Percentiles rank a stretch among this genome's conserved stretches.
phyloP scores from a whole-genome alignment of 2,329 filamentous ascomycete species.

The Dryadomyces quercivorus region DNA sequence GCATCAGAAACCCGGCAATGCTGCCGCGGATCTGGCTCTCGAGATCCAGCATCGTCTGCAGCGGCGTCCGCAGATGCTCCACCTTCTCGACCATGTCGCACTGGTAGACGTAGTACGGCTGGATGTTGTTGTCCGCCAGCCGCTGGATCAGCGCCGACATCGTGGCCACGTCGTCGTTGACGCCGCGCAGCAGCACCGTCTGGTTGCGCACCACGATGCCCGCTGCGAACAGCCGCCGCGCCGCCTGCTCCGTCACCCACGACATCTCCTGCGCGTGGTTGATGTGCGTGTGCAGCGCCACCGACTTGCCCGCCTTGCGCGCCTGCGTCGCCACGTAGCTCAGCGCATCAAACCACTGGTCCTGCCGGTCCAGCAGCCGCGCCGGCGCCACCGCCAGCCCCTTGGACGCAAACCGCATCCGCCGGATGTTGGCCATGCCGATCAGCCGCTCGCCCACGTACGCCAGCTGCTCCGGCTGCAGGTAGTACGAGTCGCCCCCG shows the following conservation, averaged over 20 bases:
- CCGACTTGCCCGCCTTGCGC: conserved; percentile 40
- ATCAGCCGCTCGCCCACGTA: conserved; percentile 44
- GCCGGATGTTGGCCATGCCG: conserved; percentile 42
- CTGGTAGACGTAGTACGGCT: conserved; percentile 56
- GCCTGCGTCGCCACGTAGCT: conserved; percentile 38
- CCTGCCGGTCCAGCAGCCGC: conserved; percentile 36
- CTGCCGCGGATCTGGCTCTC: conserved; percentile 46
- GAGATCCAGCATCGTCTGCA: conserved; percentile 44
- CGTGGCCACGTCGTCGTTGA: conserved; percentile 42
- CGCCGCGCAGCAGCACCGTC: conserved; percentile 42
- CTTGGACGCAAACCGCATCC: conserved; percentile 50
- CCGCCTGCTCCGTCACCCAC: conserved; percentile 43
- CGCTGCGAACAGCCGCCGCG: conserved; percentile 34
- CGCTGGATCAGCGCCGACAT: conserved; percentile 41
- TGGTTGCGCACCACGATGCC: conserved; percentile 48
- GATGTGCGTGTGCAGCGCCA: conserved; percentile 54
- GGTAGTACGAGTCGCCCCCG: conserved; percentile 48
- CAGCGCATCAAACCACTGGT: conserved; percentile 41
- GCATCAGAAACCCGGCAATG: conserved; percentile 50
- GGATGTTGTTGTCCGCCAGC: conserved; percentile 43
- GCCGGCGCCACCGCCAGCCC: conserved; percentile 47
- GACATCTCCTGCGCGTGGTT: conserved; percentile 51
- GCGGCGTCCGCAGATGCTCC: conserved; percentile 50
- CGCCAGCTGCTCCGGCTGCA: conserved; percentile 37
- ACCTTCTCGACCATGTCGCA: conserved; percentile 48